Percentiles rank a stretch among this genome's conserved stretches.
phyloP scores from a whole-genome alignment of 192 early-diverging fungal genomes.

The Backusella westeae region DNA sequence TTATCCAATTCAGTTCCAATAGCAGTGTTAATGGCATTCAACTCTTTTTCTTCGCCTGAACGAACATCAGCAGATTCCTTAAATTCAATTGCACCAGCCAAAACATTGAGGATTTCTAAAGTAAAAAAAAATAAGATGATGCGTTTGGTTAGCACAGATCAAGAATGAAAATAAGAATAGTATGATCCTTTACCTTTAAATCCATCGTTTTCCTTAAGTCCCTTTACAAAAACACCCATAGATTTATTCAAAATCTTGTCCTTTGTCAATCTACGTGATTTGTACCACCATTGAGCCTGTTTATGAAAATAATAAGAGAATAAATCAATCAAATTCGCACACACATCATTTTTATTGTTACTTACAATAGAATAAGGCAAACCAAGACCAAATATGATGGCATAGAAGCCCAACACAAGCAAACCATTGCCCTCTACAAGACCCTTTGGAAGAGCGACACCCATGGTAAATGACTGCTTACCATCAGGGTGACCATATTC shows the following conservation, averaged over 20 bases:
- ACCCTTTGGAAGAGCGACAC: conserved; percentile 91
- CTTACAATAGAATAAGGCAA: conserved; percentile 84
- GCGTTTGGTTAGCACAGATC: not conserved
- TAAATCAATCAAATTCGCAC: no score
- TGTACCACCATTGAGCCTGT: conserved; percentile 92
- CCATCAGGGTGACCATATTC: conserved; percentile 98
- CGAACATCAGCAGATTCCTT: conserved; percentile 44
- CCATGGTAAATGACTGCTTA: conserved; percentile 87
- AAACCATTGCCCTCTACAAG: conserved; percentile 86
- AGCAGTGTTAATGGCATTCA: conserved; percentile 40
- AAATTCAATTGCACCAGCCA: conserved; percentile 77
- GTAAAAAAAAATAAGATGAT: no score
- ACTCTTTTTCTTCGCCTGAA: conserved; percentile 42
- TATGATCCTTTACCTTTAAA: conserved; percentile 18
- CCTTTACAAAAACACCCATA: conserved; percentile 91
- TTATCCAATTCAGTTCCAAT: conserved; percentile 56
- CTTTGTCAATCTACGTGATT: conserved; percentile 83
- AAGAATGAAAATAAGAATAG: not conserved
- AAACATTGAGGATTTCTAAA: conserved; percentile 70
- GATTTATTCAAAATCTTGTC: conserved; percentile 85
- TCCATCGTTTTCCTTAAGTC: conserved; percentile 70
- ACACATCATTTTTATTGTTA: not conserved
- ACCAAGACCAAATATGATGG: conserved; percentile 81
- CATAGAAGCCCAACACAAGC: conserved; percentile 85
- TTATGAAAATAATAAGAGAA: not conserved